Conservation (phyloP, 257 asterid genomes). For the Solanum acaule region DNA sequence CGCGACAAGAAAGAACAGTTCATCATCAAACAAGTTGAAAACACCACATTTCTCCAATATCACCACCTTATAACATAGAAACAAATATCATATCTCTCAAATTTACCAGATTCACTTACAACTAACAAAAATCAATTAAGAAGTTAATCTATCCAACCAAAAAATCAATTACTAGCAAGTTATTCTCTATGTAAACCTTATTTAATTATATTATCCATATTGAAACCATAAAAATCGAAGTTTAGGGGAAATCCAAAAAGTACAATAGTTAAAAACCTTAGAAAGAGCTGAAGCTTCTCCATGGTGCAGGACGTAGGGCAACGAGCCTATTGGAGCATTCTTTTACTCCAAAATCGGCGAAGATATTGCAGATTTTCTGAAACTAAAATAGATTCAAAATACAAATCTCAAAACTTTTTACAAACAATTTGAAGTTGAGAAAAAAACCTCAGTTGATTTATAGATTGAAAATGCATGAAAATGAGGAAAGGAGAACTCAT, state of each 20-base stretch:
- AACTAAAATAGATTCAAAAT: background rate
- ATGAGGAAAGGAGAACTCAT: too few relatives aligned
- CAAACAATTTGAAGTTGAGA: background rate
- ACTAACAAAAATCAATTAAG: background rate
- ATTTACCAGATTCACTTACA: background rate
- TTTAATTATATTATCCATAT: too few relatives aligned
- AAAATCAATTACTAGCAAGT: background rate
- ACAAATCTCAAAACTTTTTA: background rate
- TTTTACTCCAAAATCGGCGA: background rate
- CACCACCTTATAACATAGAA: background rate
- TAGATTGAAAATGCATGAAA: background rate
- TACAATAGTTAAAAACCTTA: background rate
- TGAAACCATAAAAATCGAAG: too few relatives aligned
- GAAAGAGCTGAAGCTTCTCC: background rate
- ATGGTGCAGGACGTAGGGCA: background rate
- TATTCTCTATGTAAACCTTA: background rate
- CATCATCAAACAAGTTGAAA: too few relatives aligned
- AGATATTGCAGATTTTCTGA: background rate
- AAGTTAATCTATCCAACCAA: background rate
- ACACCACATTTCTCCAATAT: too few relatives aligned
- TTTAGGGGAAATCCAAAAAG: background rate
- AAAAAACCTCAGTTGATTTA: background rate
- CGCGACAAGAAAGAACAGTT: too few relatives aligned
- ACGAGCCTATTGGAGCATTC: background rate
- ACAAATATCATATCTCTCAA: background rate